Evolutionary conservation across 2,329 filamentous ascomycete species (phyloP), one percentile per base, ranked within the genome.

Genomic region (Pseudogymnoascus destructans): DNA sequence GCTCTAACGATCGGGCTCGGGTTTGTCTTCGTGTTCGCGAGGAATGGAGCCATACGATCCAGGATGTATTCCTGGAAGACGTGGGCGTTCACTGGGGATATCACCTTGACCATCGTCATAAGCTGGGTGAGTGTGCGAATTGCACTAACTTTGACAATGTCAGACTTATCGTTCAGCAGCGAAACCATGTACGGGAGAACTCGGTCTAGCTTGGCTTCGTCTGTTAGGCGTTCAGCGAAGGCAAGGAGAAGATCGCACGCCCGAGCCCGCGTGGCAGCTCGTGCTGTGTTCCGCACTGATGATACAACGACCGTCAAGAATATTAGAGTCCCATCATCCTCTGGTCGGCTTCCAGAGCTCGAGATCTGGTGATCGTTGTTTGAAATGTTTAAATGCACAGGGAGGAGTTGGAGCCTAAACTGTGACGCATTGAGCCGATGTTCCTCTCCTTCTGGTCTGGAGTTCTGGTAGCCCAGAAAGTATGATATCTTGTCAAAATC

Each of bases 401-500:
- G 91, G 59, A 95, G 89, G 19, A 89, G 76, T 1, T 79, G 77
- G 15, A 83, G 72, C 1, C 77, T 79, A 7, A 82, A 75, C 38
- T 77, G 73, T 2, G 74, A 73, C 17, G 66, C 61, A 19, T 68
- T 64, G 0, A 64, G 58, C 3, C 63, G 59, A 8, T 67, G 66
- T 40, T 71, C 65, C 15, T 52, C 46, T 30, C 25, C 46, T 19
- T 52, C 46, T 7, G 46, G 19, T 17, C 3, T 52, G 3, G 46
- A 30, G 42, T 83, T 76, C 25, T 81, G 79, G 61, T 89, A 89
- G 11, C 89, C 91, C 1, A 98, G 78, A 59, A 95, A 95, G 68
- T 95, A 95, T 0, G 92, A 90, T 57, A 98, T 95, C 70, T 97
- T 98, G 70, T 98, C 93, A 72, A 96, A 97, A 68, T 98, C 93